A percentile compares a stretch with the other conserved stretches of the same genome.
Evolutionary conservation across 169 alveolate species (phyloP).

Genomic region (Eimeria praecox): DNA sequence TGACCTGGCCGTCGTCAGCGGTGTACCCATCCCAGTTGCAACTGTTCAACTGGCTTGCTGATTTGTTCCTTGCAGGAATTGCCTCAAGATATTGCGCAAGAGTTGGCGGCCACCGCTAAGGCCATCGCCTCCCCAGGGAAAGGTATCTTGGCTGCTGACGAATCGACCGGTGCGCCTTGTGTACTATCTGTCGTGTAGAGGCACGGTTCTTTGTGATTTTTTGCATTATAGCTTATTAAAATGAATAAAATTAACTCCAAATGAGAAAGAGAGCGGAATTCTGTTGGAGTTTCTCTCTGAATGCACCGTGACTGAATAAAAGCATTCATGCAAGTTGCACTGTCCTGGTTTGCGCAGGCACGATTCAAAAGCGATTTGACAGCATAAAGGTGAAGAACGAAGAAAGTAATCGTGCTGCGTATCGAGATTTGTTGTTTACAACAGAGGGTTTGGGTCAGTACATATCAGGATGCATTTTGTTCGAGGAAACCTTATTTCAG

Average conservation of each 20-base stretch:
- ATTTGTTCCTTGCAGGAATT: slow-evolving; percentile 13
- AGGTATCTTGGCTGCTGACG: slow-evolving; percentile 99
- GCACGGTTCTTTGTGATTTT: background rate
- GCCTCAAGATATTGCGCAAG: slow-evolving; percentile 79
- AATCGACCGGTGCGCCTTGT: slow-evolving; percentile 92
- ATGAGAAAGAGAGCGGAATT: background rate
- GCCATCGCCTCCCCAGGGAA: slow-evolving; percentile 92
- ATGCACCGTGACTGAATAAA: no score
- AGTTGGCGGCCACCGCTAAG: slow-evolving; percentile 84
- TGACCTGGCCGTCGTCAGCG: background rate
- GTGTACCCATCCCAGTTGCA: background rate
- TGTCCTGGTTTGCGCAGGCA: slow-evolving; percentile 77
- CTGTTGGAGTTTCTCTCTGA: background rate
- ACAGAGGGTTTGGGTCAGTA: slow-evolving; percentile 95
- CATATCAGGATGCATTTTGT: slow-evolving; percentile 98
- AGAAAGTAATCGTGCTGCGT: slow-evolving; percentile 97
- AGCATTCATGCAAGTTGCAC: background rate
- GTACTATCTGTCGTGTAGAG: background rate
- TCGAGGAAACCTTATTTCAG: slow-evolving; percentile 99
- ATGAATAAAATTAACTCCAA: background rate
- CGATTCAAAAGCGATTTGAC: slow-evolving; percentile 98
- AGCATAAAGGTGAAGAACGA: slow-evolving; percentile 95
- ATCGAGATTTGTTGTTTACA: slow-evolving; percentile 97
- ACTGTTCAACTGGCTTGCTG: background rate
- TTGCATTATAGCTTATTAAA: no score